Base-by-base conservation (phyloP, 257 asterid genomes). In the Perilla frutescens region DNA sequence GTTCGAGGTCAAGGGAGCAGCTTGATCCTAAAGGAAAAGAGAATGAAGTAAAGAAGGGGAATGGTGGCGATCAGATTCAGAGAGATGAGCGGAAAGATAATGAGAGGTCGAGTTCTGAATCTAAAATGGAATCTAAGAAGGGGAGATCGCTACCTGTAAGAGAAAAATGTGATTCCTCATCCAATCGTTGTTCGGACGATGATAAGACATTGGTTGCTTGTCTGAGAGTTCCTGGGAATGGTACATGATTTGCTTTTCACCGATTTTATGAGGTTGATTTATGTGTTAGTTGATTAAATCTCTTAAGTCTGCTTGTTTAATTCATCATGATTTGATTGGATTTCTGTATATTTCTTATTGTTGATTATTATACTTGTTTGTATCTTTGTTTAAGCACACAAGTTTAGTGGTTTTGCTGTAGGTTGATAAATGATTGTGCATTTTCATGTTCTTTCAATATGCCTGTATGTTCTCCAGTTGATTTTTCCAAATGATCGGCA, bases 201-300 rank as follows among this genome's bases (percentile, higher is more conserved):
- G 89, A 83, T 60, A 87, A 87, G 79, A 74, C 86, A 3, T 67
- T 93, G 66, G 89, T 91, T 79, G 98, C 97, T 71, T 93, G 98
- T 70, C 71, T 93, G 78, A 81, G 90, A 85, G 96, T 93, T 85
- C 96, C 93, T 14, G 98, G 98, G 48, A 83, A 89, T 71, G 98
- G 98, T 90, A 87, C 15, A 74, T n/a, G 6, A 32, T 65, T 75
- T 66, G 61, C 61, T 72, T 81, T 72, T 55, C 50, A 31, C 48
- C 6, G 14, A 12, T 61, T 63, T 71, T 41, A n/a, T 41, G n/a
- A 11, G 68, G 68, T 40, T 60, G 20, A 14, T 39, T 26, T 37
- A 39, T 47, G 51, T 65, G 20, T 68, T 59, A 60, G 59, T 67
- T 62, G 45, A 47, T 66, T 45, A 8, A 72, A 62, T 41, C 31